A percentile compares a stretch with the other conserved stretches of the same genome.
phyloP scores from a whole-genome alignment of 805 yeast genomes.

The Kodamaea kaohsiungensis region DNA sequence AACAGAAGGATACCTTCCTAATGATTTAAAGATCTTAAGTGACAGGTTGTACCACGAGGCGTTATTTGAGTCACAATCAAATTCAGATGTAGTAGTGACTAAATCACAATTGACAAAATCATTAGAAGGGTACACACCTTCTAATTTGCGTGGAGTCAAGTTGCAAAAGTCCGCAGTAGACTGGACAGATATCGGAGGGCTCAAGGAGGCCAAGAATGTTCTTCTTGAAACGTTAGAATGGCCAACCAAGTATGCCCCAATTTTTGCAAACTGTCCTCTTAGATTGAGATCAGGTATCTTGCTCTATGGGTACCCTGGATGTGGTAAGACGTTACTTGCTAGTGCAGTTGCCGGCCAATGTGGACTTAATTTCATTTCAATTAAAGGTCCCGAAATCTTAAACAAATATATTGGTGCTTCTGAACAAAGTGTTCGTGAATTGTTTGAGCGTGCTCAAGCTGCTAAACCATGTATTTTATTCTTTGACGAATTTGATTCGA shows the following conservation, averaged over 20 bases:
- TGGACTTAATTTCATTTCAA: constrained; percentile 88
- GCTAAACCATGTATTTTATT: constrained; percentile 92
- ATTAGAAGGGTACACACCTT: constrained; percentile 70
- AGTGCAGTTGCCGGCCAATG: constrained; percentile 93
- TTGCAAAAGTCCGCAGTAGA: constrained; percentile 70
- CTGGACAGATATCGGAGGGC: constrained; percentile 92
- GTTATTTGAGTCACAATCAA: constrained; percentile 19
- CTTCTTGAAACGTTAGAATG: constrained; percentile 89
- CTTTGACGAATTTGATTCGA: constrained; percentile 95
- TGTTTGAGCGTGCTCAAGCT: constrained; percentile 91
- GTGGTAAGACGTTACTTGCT: constrained; percentile 93
- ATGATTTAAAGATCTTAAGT: constrained; percentile 69
- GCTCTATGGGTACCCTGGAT: constrained; percentile 95
- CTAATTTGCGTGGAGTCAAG: constrained; percentile 83
- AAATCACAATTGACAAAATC: constrained; percentile 54
- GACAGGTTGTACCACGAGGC: constrained; percentile 68
- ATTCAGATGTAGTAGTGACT: constrained; percentile 15
- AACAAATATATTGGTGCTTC: constrained; percentile 97
- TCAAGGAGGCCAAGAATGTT: constrained; percentile 70
- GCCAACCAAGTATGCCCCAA: constrained; percentile 96
- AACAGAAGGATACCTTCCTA: constrained; percentile 89
- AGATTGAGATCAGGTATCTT: constrained; percentile 87
- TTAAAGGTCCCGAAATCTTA: constrained; percentile 93
- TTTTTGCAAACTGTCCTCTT: constrained; percentile 85
- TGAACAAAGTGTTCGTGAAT: constrained; percentile 89